phyloP scores from a whole-genome alignment of 2,329 filamentous ascomycete genomes.

The Zymoseptoria ardabiliae region DNA sequence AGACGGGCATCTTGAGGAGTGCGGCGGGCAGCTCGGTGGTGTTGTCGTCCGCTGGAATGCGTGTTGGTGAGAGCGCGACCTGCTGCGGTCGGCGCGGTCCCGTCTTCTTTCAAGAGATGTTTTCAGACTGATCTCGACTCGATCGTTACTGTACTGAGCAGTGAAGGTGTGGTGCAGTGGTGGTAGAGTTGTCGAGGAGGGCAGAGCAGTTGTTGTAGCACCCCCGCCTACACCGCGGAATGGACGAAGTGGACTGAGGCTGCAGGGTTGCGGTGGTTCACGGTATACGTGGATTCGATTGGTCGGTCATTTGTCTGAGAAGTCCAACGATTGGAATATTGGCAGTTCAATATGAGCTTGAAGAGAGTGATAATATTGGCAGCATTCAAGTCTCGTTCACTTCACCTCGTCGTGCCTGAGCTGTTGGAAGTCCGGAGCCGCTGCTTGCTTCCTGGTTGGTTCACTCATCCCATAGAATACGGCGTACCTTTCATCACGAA shows the following conservation, averaged over 20 bases:
- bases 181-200: not conserved
- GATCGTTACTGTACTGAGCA: not conserved
- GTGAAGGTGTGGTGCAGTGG: not conserved
- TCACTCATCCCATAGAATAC: not conserved
- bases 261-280: not conserved
- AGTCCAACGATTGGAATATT: not conserved
- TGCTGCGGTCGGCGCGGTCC: not conserved
- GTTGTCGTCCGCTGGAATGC: not conserved
- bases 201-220: not conserved
- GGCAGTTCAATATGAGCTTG: not conserved
- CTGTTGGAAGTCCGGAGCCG: not conserved
- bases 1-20: slow-evolving; percentile 8
- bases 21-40: slow-evolving; percentile 4
- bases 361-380: not conserved
- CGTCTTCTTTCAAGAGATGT: not conserved
- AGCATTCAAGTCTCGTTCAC: not conserved
- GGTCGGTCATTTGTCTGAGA: not conserved
- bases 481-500: not conserved
- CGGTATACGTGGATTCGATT: not conserved
- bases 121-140: not conserved
- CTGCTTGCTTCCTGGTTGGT: too few relatives aligned
- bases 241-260: not conserved
- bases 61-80: not conserved
- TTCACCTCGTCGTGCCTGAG: not conserved
- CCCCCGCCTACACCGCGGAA: not conserved